These are phyloP conservation scores for Podaxis sp. DNA, from an alignment of 768 basidiomycete species.

Conservation along the genomic window DNA sequence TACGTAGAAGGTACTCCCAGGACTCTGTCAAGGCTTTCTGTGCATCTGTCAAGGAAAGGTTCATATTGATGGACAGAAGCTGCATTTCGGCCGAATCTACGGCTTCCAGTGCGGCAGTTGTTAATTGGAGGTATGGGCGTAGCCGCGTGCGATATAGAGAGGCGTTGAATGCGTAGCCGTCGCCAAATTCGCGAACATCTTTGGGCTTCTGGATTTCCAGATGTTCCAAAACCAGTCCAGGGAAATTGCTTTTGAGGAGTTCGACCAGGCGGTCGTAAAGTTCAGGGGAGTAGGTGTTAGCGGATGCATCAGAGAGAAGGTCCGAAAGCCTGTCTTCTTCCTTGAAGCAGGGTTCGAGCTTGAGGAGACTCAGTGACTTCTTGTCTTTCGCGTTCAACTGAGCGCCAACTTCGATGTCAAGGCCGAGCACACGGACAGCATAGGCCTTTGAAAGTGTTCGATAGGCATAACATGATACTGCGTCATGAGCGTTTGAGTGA, in stretches of 20 bases:
- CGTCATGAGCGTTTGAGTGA: conserved; percentile 55
- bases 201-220: conserved; percentile 58
- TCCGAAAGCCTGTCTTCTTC: conserved; percentile 63
- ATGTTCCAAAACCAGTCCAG: conserved; percentile 59
- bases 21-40: conserved; percentile 72
- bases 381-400: conserved; percentile 40
- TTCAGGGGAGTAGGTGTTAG: conserved; percentile 66
- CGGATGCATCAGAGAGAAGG: conserved; percentile 62
- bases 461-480: conserved; percentile 61
- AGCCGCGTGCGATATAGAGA: conserved; percentile 57
- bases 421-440: conserved; percentile 67
- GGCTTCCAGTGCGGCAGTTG: conserved; percentile 17
- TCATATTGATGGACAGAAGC: conserved; percentile 76
- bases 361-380: conserved; percentile 58
- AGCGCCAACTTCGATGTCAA: conserved; percentile 72
- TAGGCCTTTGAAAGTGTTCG: conserved; percentile 69
- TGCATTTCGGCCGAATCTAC: conserved; percentile 50
- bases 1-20: conserved; percentile 71
- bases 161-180: conserved; percentile 71
- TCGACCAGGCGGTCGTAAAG: conserved; percentile 61
- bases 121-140: conserved; percentile 36
- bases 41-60: conserved; percentile 79
- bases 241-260: conserved; percentile 46
- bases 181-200: conserved; percentile 73
- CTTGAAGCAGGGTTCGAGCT: conserved; percentile 53